phyloP scores from a whole-genome alignment of 148 eudicot species.

The Limonium bicolor region DNA sequence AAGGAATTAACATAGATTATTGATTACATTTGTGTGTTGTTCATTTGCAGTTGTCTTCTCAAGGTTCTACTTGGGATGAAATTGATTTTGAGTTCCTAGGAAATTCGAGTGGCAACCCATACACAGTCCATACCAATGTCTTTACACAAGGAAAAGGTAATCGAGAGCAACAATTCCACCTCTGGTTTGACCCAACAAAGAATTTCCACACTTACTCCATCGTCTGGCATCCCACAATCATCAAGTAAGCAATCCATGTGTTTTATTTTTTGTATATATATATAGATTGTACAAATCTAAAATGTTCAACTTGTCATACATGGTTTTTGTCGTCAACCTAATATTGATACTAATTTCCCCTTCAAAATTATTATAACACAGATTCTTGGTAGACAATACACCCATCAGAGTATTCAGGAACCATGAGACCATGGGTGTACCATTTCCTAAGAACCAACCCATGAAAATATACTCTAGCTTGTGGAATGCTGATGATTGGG shows the following conservation, averaged over 20 bases:
- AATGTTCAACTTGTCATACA: background rate
- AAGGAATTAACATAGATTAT: too few relatives aligned
- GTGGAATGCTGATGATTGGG: too few relatives aligned
- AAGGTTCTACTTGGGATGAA: constrained; percentile 28
- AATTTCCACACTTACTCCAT: constrained; percentile 43
- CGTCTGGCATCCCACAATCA: constrained; percentile 26
- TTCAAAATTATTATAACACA: constrained; percentile 1
- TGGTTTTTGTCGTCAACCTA: background rate
- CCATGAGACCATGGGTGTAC: constrained; percentile 21
- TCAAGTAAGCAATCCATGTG: constrained; percentile 22
- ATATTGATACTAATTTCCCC: background rate
- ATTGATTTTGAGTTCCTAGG: constrained; percentile 48
- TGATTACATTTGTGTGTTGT: background rate
- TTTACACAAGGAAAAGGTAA: constrained; percentile 39
- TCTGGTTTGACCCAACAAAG: constrained; percentile 43
- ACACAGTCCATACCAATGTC: constrained; percentile 41
- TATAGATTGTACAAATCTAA: background rate
- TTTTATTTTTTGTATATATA: background rate
- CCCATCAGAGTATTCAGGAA: constrained; percentile 30
- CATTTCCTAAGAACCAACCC: constrained; percentile 37
- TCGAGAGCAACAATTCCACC: constrained; percentile 37
- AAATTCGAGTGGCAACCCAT: constrained; percentile 31
- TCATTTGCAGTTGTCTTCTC: constrained; percentile 31
- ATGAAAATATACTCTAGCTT: constrained; percentile 38
- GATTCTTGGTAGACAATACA: constrained; percentile 28